These are phyloP conservation scores for Andrographis paniculata DNA, from an alignment of 305 asterid genomes.

Conservation along the genomic window DNA sequence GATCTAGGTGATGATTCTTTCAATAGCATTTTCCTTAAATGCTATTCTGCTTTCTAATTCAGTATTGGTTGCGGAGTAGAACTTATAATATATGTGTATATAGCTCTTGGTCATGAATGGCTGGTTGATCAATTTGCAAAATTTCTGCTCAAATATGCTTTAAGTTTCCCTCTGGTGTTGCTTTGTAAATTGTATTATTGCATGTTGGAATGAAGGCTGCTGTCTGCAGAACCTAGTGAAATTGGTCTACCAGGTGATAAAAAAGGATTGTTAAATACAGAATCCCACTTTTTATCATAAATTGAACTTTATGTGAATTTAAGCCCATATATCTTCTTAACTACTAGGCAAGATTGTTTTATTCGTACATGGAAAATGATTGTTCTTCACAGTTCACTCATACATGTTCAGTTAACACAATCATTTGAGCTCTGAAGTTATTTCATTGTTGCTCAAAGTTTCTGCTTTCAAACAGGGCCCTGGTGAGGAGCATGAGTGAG, in stretches of 20 bases:
- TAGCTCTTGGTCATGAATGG: conserved; percentile 7
- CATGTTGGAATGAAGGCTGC: background rate
- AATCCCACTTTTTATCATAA: no score
- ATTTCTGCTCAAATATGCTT: background rate
- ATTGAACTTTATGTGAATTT: no score
- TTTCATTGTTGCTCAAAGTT: conserved; percentile 10
- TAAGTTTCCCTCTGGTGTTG: background rate
- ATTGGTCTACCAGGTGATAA: no score
- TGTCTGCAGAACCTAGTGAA: no score
- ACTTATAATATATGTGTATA: conserved; percentile 12
- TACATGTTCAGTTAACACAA: conserved; percentile 4
- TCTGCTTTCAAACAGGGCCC: conserved; percentile 51
- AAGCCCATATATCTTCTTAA: background rate
- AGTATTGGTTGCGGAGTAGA: conserved; percentile 5
- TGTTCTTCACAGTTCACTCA: background rate
- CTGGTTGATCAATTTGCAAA: background rate
- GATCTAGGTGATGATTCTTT: conserved; percentile 53
- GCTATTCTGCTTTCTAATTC: conserved; percentile 8
- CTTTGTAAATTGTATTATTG: background rate
- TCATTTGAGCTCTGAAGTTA: conserved; percentile 4
- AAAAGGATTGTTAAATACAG: no score
- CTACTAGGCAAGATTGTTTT: background rate
- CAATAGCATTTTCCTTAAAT: conserved; percentile 4
- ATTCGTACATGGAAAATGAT: no score
- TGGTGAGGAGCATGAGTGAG: conserved; percentile 86